Conservation (phyloP, 164 flowering plant species). For the Santalum album region DNA sequence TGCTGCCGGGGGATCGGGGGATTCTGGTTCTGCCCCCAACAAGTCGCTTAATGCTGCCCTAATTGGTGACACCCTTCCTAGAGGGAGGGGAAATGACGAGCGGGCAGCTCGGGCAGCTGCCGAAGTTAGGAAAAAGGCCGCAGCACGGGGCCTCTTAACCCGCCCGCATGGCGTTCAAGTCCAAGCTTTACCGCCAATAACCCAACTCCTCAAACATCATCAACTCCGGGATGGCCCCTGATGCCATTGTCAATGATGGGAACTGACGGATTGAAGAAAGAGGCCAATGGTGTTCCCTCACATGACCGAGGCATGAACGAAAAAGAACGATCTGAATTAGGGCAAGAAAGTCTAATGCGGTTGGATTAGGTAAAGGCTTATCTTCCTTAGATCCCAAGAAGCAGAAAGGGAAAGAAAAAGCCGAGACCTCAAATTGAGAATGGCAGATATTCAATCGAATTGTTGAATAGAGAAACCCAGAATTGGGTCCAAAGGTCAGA, state of each 20-base stretch:
- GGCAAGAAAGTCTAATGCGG: constrained; percentile 40
- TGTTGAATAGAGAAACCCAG: no score
- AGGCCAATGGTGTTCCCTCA: constrained; percentile 22
- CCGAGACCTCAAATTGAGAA: no score
- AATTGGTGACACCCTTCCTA: constrained; percentile 50
- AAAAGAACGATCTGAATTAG: constrained; percentile 20
- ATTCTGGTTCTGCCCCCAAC: constrained; percentile 22
- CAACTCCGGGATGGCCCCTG: constrained; percentile 50
- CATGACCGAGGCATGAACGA: constrained; percentile 17
- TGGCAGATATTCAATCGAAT: no score
- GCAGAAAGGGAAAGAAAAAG: constrained; percentile 56
- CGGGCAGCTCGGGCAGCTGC: constrained; percentile 91
- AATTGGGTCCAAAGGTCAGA: no score
- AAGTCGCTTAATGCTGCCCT: no score
- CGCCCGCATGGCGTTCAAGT: constrained; percentile 70
- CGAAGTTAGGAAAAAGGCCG: constrained; percentile 77
- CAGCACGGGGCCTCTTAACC: constrained; percentile 62
- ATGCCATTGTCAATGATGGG: constrained; percentile 19
- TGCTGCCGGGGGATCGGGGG: constrained; percentile 50
- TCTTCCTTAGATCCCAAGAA: constrained; percentile 56
- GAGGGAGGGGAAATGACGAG: constrained; percentile 85
- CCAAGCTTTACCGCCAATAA: constrained; percentile 58
- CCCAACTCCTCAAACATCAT: constrained; percentile 58
- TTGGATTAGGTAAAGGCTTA: constrained; percentile 70
- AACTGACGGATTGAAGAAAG: constrained; percentile 25